Conservation (phyloP, 2,329 filamentous ascomycete species). For the Neofusicoccum sp. region DNA sequence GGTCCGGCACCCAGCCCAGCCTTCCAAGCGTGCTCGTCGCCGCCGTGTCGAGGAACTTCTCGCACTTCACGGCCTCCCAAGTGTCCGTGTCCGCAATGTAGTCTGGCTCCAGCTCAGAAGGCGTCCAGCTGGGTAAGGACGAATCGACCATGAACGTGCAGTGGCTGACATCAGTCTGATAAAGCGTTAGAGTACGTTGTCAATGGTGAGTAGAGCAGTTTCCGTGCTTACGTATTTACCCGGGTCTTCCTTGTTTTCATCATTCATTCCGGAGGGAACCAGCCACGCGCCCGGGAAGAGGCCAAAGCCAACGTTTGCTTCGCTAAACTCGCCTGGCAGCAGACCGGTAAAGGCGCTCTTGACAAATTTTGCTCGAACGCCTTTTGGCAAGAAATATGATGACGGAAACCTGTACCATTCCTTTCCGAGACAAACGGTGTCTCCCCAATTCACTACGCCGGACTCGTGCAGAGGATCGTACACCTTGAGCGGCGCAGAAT, state of each 20-base stretch:
- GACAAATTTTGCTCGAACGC: constrained; percentile 84
- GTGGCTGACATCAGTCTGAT: constrained; percentile 66
- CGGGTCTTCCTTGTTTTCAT: constrained; percentile 82
- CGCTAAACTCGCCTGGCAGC: constrained; percentile 85
- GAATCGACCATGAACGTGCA: constrained; percentile 91
- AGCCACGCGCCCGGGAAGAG: constrained; percentile 84
- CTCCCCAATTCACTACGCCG: constrained; percentile 60
- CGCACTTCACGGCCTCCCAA: constrained; percentile 79
- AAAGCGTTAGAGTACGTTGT: constrained; percentile 22
- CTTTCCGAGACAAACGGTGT: constrained; percentile 85
- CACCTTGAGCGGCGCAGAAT: constrained; percentile 75
- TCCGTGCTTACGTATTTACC: constrained; percentile 73
- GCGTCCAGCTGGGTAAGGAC: constrained; percentile 63
- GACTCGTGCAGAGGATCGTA: constrained; percentile 66
- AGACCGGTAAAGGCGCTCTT: constrained; percentile 88
- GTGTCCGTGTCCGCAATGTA: constrained; percentile 72
- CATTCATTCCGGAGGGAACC: constrained; percentile 84
- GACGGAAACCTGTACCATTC: constrained; percentile 99
- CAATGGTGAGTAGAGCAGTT: background rate
- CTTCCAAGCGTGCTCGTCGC: constrained; percentile 74
- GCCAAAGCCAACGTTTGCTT: constrained; percentile 69
- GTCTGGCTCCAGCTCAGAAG: constrained; percentile 75
- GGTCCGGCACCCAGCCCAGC: constrained; percentile 79
- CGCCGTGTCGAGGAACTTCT: constrained; percentile 77
- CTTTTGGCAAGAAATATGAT: constrained; percentile 85